Evolutionary conservation across 164 flowering plant genomes (phyloP).

Genomic region (Macadamia integrifolia): DNA sequence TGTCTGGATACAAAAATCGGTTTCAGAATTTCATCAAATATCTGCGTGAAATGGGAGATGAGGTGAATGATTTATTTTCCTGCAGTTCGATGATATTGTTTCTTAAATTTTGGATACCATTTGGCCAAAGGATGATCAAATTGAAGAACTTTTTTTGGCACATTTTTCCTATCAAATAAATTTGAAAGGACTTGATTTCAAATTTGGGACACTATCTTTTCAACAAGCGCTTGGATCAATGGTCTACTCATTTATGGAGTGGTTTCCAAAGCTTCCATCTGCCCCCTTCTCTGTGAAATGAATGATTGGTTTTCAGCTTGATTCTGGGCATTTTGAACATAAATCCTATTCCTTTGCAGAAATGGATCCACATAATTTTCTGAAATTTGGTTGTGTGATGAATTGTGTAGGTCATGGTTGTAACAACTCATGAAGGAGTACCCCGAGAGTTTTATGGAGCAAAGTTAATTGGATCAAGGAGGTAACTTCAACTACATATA

Average conservation of each 20-base stretch:
- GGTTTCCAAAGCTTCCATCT: too few species aligned
- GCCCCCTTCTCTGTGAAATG: too few species aligned
- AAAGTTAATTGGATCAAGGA: slow-evolving; percentile 78
- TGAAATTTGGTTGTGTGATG: slow-evolving; percentile 10
- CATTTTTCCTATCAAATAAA: too few species aligned
- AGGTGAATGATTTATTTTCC: slow-evolving; percentile 41
- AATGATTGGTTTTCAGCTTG: not conserved
- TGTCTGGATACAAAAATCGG: slow-evolving; percentile 95
- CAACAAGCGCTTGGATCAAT: not conserved
- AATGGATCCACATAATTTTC: not conserved
- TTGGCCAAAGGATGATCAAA: not conserved
- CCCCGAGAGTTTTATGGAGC: slow-evolving; percentile 96
- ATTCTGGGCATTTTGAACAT: not conserved
- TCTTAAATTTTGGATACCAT: not conserved
- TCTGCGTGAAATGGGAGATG: slow-evolving; percentile 98
- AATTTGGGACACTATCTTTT: not conserved
- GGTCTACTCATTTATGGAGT: not conserved
- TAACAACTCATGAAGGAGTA: slow-evolving; percentile 97
- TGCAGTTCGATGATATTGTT: not conserved
- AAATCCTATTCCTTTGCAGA: not conserved
- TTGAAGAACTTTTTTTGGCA: too few species aligned
- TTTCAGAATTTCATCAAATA: slow-evolving; percentile 91
- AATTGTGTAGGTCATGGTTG: slow-evolving; percentile 78
- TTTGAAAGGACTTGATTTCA: too few species aligned
- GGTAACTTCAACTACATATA: slow-evolving; percentile 35